phyloP scores from a whole-genome alignment of 164 flowering plant genomes.

The Nymphaea thermarum region DNA sequence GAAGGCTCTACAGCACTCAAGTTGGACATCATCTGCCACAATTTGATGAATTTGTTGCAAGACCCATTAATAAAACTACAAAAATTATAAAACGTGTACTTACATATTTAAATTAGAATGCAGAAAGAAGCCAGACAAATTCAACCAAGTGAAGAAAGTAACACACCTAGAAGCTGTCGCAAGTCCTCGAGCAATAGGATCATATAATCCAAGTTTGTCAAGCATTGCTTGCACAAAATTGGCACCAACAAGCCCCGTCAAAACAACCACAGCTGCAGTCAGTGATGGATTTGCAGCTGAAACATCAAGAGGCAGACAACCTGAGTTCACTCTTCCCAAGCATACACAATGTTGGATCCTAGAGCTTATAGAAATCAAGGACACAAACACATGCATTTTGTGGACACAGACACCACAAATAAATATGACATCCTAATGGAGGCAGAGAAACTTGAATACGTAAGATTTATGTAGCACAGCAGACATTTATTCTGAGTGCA shows the following conservation, averaged over 20 bases:
- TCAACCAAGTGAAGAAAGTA: neutral
- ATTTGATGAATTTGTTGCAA: neutral
- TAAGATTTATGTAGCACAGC: no score
- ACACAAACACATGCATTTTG: no score
- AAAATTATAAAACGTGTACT: neutral
- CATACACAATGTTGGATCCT: no score
- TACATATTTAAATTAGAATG: neutral
- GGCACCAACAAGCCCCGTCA: constrained; percentile 91
- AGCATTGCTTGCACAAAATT: constrained; percentile 85
- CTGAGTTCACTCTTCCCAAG: no score
- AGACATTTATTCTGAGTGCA: no score
- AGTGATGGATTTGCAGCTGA: constrained; percentile 82
- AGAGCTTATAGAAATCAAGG: no score
- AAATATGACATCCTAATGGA: no score
- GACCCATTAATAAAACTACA: neutral
- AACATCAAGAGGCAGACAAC: constrained; percentile 5
- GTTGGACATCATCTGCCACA: neutral
- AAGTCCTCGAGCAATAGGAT: constrained; percentile 96
- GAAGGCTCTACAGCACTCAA: no score
- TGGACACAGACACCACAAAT: no score
- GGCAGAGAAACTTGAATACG: no score
- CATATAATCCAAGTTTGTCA: constrained; percentile 60
- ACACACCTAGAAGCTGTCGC: constrained; percentile 95
- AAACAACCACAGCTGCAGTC: constrained; percentile 89
- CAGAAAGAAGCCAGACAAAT: no score